phyloP scores from a whole-genome alignment of 2,329 filamentous ascomycete species.

The Chaetothyriales sp. region DNA sequence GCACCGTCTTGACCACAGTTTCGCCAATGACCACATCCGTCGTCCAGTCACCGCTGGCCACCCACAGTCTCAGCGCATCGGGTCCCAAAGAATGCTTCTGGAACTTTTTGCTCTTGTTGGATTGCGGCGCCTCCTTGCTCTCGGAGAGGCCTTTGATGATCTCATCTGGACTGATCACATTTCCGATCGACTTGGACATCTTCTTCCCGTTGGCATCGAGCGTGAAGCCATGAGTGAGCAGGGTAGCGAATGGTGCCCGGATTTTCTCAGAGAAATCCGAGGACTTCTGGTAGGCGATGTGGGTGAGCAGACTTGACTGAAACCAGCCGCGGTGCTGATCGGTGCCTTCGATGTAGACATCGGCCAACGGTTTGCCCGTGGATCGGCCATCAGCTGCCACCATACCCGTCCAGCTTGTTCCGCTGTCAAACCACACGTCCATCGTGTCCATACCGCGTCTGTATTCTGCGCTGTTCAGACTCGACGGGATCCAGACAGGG shows the following conservation, averaged over 20 bases:
- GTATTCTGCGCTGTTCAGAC: slow-evolving; percentile 35
- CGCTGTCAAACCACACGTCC: slow-evolving; percentile 99
- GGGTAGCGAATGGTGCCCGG: slow-evolving; percentile 54
- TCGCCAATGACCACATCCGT: slow-evolving; percentile 71
- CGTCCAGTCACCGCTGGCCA: slow-evolving; percentile 80
- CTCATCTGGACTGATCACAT: slow-evolving; percentile 78
- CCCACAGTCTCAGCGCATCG: slow-evolving; percentile 82
- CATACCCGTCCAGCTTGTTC: slow-evolving; percentile 68
- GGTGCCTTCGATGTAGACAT: slow-evolving; percentile 84
- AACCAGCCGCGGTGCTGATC: slow-evolving; percentile 99
- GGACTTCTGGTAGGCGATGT: slow-evolving; percentile 45
- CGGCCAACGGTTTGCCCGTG: slow-evolving; percentile 36
- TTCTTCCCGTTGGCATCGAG: slow-evolving; percentile 81
- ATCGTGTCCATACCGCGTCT: slow-evolving; percentile 80
- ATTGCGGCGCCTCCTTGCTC: slow-evolving; percentile 44
- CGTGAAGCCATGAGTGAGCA: slow-evolving; percentile 94
- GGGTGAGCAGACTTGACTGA: slow-evolving; percentile 83
- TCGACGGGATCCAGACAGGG: slow-evolving; percentile 56
- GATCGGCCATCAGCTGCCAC: slow-evolving; percentile 2
- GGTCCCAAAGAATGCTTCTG: slow-evolving; percentile 48
- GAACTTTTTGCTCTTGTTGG: slow-evolving; percentile 37
- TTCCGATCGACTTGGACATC: slow-evolving; percentile 93
- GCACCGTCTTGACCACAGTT: slow-evolving; percentile 59
- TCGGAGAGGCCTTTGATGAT: slow-evolving; percentile 75
- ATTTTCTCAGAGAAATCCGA: slow-evolving; percentile 15